These are phyloP conservation scores for Venturia nashicola DNA, from an alignment of 2,329 filamentous ascomycete species.

Conservation along the genomic window DNA sequence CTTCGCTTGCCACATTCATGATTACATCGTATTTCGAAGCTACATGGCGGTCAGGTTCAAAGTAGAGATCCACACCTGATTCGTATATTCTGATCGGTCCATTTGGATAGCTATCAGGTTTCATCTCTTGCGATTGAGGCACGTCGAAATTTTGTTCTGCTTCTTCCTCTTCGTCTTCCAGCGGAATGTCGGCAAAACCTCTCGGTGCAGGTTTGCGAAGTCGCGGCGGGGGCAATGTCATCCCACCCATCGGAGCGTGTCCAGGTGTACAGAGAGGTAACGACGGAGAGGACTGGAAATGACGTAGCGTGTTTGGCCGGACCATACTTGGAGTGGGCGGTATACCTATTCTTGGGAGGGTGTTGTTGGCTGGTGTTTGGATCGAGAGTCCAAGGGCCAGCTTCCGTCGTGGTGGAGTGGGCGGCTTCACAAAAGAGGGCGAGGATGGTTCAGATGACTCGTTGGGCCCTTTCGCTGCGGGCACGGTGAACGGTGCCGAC, in stretches of 20 bases:
- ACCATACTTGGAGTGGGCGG: slow-evolving; percentile 45
- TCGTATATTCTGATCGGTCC: slow-evolving; percentile 74
- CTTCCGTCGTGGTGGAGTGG: slow-evolving; percentile 55
- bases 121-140: slow-evolving; percentile 50
- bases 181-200: slow-evolving; percentile 44
- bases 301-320: slow-evolving; percentile 39
- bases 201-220: slow-evolving; percentile 21
- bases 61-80: slow-evolving; percentile 64
- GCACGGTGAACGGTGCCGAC: slow-evolving; percentile 36
- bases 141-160: slow-evolving; percentile 40
- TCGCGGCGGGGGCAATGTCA: slow-evolving; percentile 34
- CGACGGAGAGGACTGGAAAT: slow-evolving; percentile 51
- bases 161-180: slow-evolving; percentile 59
- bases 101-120: slow-evolving; percentile 70
- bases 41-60: slow-evolving; percentile 68
- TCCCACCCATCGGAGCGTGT: slow-evolving; percentile 36
- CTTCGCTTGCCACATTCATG: slow-evolving; percentile 74
- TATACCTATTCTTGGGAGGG: slow-evolving; percentile 42
- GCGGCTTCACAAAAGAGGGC: slow-evolving; percentile 69
- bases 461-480: slow-evolving; percentile 33
- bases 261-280: slow-evolving; percentile 42
- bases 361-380: slow-evolving; percentile 51
- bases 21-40: slow-evolving; percentile 69
- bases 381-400: slow-evolving; percentile 59
- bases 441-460: slow-evolving; percentile 53